Conservation (phyloP, 2,329 filamentous ascomycete genomes). For the Aspergillus sp. region DNA sequence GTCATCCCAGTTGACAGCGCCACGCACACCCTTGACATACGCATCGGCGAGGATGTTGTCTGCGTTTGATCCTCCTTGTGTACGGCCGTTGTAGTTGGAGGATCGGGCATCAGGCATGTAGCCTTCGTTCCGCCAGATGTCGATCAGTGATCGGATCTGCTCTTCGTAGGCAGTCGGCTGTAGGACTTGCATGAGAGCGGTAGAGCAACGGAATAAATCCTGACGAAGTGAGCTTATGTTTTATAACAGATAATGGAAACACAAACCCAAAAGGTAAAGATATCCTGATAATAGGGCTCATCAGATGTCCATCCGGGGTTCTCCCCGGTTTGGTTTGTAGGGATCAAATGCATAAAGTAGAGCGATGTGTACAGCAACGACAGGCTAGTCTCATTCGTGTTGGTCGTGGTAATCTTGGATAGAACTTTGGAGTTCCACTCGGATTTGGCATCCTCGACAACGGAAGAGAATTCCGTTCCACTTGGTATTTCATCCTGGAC, state of each 20-base stretch:
- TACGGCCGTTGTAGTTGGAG: conserved; percentile 64
- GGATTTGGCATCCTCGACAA: conserved; percentile 45
- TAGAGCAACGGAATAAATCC: conserved; percentile 59
- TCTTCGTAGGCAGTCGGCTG: conserved; percentile 61
- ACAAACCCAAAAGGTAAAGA: conserved; percentile 62
- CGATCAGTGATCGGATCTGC: conserved; percentile 62
- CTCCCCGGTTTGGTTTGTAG: conserved; percentile 66
- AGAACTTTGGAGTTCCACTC: conserved; percentile 61
- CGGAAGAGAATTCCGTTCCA: conserved; percentile 36
- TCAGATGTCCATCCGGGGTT: conserved; percentile 61
- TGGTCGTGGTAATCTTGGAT: conserved; percentile 58
- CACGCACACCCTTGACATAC: conserved; percentile 61
- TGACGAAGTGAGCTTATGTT: conserved; percentile 24
- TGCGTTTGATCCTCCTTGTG: conserved; percentile 65
- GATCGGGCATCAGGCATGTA: conserved; percentile 64
- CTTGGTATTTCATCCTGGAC: conserved; percentile 54
- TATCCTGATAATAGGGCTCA: conserved; percentile 68
- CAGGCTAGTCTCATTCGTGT: conserved; percentile 52
- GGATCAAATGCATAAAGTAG: conserved; percentile 66
- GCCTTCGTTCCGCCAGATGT: conserved; percentile 62
- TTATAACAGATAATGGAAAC: not conserved
- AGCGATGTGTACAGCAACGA: conserved; percentile 62
- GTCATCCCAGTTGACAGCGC: conserved; percentile 59
- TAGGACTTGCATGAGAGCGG: conserved; percentile 60
- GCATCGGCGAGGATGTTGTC: conserved; percentile 71